Base-by-base conservation (phyloP, 805 yeast genomes). In the Suhomyces canberraensis region DNA sequence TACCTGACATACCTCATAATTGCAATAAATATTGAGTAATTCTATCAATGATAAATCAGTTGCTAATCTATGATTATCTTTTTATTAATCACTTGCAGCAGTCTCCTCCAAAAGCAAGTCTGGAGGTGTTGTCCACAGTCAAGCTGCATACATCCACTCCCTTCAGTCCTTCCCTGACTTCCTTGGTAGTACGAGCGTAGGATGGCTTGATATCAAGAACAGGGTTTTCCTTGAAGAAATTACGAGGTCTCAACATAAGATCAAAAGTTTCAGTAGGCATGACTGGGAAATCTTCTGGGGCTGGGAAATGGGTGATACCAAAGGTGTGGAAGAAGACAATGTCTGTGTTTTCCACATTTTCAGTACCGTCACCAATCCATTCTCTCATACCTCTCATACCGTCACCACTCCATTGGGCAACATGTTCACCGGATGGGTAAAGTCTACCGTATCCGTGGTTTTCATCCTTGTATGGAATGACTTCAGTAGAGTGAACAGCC, bases 261-360 rank as follows among this genome's bases (percentile, higher is more conserved):
- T 82, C 77, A 52, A 84, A 80, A 52, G 87, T 84, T 65, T 84
- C 95, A 33, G 88, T 83, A 32, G 93, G 93, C 93, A 84, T 84
- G 46, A 84, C 76, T 39, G 93, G 93, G 81, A 84, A 84, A 61
- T 84, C 95, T 67, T 84, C 93, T 41, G 93, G 91, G 11, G 90
- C 81, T 41, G 95, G 95, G 76, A 84, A 81, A 59, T 84, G 95
- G 22, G 91, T 79, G 48, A 84, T 77, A 52, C 93, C 93, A 53
- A 85, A 84, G 19, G 91, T 84, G 62, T 84, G 90, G 79, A 79
- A 85, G 51, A 81, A 65, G 36, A 84, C 73, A 42, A 84, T 73
- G 57, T 85, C 93, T 26, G 86, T 79, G 66, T 80, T 72, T 47
- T 77, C 83, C 51, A 80, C 66, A 15, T 58, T 56, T 39, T 71